These are phyloP conservation scores for Umbelopsis sp. DNA, from an alignment of 192 early-diverging fungal species.

Conservation along the genomic window DNA sequence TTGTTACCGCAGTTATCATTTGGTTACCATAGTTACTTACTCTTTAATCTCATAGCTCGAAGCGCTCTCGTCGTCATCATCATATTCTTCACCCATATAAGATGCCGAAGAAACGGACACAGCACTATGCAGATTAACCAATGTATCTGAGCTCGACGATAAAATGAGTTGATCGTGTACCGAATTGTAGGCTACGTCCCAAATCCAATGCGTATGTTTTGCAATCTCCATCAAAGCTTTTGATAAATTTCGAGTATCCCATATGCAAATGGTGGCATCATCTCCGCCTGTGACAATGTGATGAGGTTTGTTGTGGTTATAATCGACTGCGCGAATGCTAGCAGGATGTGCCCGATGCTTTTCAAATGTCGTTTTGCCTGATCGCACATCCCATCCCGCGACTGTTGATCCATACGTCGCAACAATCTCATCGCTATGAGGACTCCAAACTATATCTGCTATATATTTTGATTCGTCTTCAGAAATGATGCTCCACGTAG, in stretches of 20 bases:
- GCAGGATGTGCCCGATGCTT: conserved; percentile 74
- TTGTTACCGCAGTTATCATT: no score
- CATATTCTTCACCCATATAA: conserved; percentile 32
- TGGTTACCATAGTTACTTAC: conserved; percentile 11
- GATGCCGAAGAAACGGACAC: conserved; percentile 86
- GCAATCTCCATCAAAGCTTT: conserved; percentile 66
- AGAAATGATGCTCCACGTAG: conserved; percentile 23
- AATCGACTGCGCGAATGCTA: conserved; percentile 75
- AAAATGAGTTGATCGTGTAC: conserved; percentile 94
- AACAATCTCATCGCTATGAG: conserved; percentile 61
- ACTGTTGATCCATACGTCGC: conserved; percentile 63
- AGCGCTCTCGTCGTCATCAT: conserved; percentile 45
- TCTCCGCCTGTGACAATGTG: conserved; percentile 85
- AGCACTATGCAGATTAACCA: conserved; percentile 85
- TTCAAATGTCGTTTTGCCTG: conserved; percentile 38
- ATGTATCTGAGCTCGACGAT: conserved; percentile 81
- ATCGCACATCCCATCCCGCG: conserved; percentile 72
- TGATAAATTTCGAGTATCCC: conserved; percentile 73
- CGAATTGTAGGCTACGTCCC: conserved; percentile 81
- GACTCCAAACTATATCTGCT: conserved; percentile 63
- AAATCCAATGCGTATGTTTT: conserved; percentile 91
- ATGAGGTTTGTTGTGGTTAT: conserved; percentile 87
- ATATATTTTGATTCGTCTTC: background rate
- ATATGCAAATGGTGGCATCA: conserved; percentile 85
- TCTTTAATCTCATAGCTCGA: conserved; percentile 4